Evolutionary conservation across 495 filamentous ascomycete species (phyloP).

Genomic region (Cladorrhinum samala): DNA sequence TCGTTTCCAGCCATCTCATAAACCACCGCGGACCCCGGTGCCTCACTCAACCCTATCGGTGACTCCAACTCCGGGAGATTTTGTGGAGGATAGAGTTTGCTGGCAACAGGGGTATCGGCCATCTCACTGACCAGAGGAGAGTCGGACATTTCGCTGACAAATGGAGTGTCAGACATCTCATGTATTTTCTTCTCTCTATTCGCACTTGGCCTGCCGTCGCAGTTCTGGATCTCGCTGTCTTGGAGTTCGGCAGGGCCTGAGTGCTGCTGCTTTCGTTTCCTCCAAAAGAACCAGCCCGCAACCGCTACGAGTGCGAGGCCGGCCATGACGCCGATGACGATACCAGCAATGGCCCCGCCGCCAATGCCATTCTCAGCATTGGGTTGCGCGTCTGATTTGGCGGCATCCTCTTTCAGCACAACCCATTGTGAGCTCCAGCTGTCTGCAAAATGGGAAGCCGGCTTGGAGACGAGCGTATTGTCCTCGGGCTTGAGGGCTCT

Average conservation of each 20-base stretch:
- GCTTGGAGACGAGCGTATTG: not conserved
- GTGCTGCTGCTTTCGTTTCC: not conserved
- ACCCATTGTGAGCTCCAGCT: not conserved
- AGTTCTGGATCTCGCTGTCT: too few relatives aligned
- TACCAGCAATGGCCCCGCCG: slow-evolving; percentile 3
- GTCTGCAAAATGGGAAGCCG: not conserved
- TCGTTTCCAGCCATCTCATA: slow-evolving; percentile 4
- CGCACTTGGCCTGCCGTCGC: too few relatives aligned
- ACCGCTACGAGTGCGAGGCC: not conserved
- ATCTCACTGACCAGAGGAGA: not conserved
- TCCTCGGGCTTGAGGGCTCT: not conserved
- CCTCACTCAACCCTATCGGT: not conserved
- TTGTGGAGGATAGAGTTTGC: not conserved
- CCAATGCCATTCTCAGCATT: not conserved
- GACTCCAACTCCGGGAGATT: not conserved
- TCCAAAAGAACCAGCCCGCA: slow-evolving; percentile 1
- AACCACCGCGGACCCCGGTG: not conserved
- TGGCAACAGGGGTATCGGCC: not conserved
- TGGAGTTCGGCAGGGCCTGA: not conserved
- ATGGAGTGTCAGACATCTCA: not conserved
- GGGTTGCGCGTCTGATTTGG: too few relatives aligned
- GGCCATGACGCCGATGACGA: slow-evolving; percentile 2
- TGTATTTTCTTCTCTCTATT: not conserved
- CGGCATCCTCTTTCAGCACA: not conserved
- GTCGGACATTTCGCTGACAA: not conserved